Conservation (phyloP, 306 rosid genomes). For the Sesbania bispinosa region DNA sequence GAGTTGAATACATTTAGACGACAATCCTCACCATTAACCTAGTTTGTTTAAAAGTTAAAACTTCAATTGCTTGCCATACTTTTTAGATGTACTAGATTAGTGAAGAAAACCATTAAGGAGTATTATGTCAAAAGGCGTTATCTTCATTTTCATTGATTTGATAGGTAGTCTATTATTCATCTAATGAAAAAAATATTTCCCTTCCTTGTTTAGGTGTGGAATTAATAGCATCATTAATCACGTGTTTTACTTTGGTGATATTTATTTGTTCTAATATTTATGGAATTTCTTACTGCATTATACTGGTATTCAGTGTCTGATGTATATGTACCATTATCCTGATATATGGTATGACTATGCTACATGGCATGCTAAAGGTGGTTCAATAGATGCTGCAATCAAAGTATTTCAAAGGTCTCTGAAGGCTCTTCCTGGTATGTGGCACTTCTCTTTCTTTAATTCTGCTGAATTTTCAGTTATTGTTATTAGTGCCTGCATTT, state of each 20-base stretch:
- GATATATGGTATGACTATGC: conserved; percentile 98
- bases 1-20: no score
- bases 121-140: background rate
- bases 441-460: conserved; percentile 14
- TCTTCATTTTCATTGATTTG: background rate
- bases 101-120: background rate
- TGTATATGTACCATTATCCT: conserved; percentile 94
- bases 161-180: background rate
- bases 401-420: conserved; percentile 92
- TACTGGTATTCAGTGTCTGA: conserved; percentile 73
- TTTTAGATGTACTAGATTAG: background rate
- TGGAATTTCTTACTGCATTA: conserved; percentile 38
- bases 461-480: background rate
- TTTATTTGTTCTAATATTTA: conserved; percentile 4
- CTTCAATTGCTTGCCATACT: no score
- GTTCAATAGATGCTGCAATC: conserved; percentile 87
- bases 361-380: conserved; percentile 91
- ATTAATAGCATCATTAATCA: conserved; percentile 6
- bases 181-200: background rate
- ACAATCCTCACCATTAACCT: no score
- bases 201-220: background rate
- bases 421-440: conserved; percentile 94
- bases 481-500: conserved; percentile 12
- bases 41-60: no score
- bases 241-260: background rate